Base-by-base conservation (phyloP, 768 basidiomycete species). In the Boletus bicolor region DNA sequence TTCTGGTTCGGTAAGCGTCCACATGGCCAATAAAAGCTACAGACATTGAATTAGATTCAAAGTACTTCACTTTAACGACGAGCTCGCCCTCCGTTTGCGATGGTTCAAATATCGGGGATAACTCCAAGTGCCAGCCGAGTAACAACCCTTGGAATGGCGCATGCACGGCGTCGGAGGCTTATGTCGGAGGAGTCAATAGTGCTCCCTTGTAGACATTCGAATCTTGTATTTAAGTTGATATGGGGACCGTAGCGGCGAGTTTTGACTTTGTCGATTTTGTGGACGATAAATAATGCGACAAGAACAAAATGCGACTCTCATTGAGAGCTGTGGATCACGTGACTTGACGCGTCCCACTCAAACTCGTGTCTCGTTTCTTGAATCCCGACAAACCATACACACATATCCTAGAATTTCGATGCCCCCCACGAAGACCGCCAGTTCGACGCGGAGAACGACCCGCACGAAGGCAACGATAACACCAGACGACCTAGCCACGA, bases 401-500 rank as follows among this genome's bases (percentile, higher is more conserved):
- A 34, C 32, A 11, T 24, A 24, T 21, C 32, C 10, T 49, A 24
- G 34, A 39, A 35, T 35, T 14, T 44, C 47, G 15, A 64, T 64
- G 63, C 64, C 52, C 0, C 48, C 60, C 17, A 44, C 56, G 15
- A 66, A 57, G 41, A 38, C 44, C 2, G 7, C 45, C 0, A 53
- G 24, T 36, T 35, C 35, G 9, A 52, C 45, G 17, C 60, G 60
- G 14, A 62, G 48, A 45, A 58, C 51, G 34, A 63, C 58, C 8
- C 49, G 60, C n/a, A 55, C 54, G 35, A 66, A 59, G 44, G 7
- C 30, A 3, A 54, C n/a, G 32, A 63, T 30, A 15, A 37, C 34
- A 26, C 19, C 41, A 19, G 35, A 57, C 7, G 44, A 51, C 37
- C 24, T 44, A 5, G 39, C 28, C 19, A 51, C 53, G 49, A 72